Evolutionary conservation across 1,284 basidiomycete species (phyloP), one percentile per base, ranked within the genome.

Genomic region (Tremellales sp.): DNA sequence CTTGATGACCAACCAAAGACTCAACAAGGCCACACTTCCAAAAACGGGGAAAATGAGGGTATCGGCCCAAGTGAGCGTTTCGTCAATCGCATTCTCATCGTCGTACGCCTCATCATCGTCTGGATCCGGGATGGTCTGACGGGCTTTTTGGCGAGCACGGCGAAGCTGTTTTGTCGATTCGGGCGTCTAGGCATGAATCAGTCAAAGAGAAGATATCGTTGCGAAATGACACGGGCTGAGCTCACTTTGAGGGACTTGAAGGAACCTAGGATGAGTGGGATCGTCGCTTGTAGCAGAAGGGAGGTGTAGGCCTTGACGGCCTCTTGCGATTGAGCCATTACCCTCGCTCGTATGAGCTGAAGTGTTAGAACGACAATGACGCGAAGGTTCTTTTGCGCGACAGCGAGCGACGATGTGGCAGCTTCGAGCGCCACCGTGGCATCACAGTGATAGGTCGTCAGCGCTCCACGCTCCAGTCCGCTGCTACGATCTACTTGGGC

Each of bases 171-270:
- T 35, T 13, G 63, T 64, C 3, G 57, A 46, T 40, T 54, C 56
- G 13, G 67, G 67, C 2, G 68, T 70, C 70, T 70, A 42, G 4
- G 17, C 23, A 15, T 36, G 15, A 36, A 17, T 17, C 19, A 19
- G 33, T 40, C n/a, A 48, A 21, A 23, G 35, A 13, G 15, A 10
- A n/a, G 39, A 47, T 45, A 2, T 53, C 58, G 35, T 31, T 46
- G 40, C 53, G 49, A 22, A 52, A 21, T 25, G 25, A 7, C n/a
- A n/a, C n/a, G n/a, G n/a, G n/a, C n/a, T 23, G n/a, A 45, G 55
- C 65, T 49, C 33, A 70, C 66, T 46, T 70, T 71, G 25, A 76
- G 65, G 8, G 67, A 71, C 42, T 68, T 66, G 60, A 72, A 73
- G 1, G 67, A 68, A 12, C 74, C 74, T 3, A 74, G 43, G n/a